A percentile compares a stretch with the other conserved stretches of the same genome.
Evolutionary conservation across 148 eudicot species (phyloP).

Genomic region (Drosera capensis): DNA sequence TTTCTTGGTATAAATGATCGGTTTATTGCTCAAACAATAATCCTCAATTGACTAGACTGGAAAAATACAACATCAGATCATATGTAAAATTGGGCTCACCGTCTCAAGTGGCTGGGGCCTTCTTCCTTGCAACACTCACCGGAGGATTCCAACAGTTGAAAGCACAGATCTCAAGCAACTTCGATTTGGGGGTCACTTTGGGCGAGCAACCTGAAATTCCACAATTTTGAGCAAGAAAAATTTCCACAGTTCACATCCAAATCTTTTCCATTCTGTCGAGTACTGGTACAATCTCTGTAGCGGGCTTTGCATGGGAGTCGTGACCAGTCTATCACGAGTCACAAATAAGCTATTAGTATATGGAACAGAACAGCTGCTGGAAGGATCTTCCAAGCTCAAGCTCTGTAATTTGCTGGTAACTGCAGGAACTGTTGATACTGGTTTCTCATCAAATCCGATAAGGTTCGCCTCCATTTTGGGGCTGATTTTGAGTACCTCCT

Average conservation of each 20-base stretch:
- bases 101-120: slow-evolving; percentile 66
- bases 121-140: slow-evolving; percentile 49
- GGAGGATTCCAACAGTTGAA: slow-evolving; percentile 72
- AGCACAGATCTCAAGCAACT: slow-evolving; percentile 57
- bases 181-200: slow-evolving; percentile 34
- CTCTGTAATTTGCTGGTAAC: slow-evolving; percentile 11
- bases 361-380: slow-evolving; percentile 10
- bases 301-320: slow-evolving; percentile 5
- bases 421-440: slow-evolving; percentile 23
- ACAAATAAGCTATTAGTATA: too few relatives aligned
- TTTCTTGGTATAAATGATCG: too few relatives aligned
- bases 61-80: too few relatives aligned
- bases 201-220: slow-evolving; percentile 18
- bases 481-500: slow-evolving; percentile 43
- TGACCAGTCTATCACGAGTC: slow-evolving; percentile 1
- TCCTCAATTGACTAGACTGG: too few relatives aligned
- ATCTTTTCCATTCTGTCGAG: slow-evolving; percentile 7
- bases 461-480: slow-evolving; percentile 42
- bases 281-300: slow-evolving; percentile 10
- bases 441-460: slow-evolving; percentile 74
- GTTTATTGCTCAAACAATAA: too few relatives aligned
- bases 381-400: slow-evolving; percentile 23
- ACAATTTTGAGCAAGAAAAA: slow-evolving; percentile 3
- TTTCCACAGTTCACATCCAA: neutral
- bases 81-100: slow-evolving; percentile 29